Evolutionary conservation across 2,329 filamentous ascomycete species (phyloP).

Genomic region (Fusarium robinianum): DNA sequence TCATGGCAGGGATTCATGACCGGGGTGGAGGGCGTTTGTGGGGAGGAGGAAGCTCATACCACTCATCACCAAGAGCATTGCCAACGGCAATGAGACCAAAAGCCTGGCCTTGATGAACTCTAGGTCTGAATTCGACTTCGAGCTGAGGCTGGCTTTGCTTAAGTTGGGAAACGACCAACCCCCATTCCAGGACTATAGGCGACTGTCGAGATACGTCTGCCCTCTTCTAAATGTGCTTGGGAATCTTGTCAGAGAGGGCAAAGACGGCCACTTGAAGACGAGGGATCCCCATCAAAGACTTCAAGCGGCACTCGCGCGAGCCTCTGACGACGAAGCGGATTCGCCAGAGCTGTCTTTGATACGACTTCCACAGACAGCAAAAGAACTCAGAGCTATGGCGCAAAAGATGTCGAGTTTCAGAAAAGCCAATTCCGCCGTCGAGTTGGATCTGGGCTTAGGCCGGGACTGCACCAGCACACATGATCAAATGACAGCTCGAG

Average conservation of each 20-base stretch:
- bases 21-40: too few species aligned
- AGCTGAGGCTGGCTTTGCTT: background rate
- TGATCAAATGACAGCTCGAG: background rate
- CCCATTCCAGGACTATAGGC: background rate
- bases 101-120: slow-evolving; percentile 2
- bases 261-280: background rate
- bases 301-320: background rate
- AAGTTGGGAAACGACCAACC: background rate
- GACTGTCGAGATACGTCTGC: background rate
- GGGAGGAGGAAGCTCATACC: background rate
- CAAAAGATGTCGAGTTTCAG: background rate
- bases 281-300: background rate
- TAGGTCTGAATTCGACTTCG: background rate
- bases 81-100: background rate
- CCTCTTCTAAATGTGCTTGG: background rate
- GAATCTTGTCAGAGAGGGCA: background rate
- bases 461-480: background rate
- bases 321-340: background rate
- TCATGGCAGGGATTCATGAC: too few species aligned
- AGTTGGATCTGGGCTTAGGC: background rate
- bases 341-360: background rate
- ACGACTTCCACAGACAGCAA: background rate
- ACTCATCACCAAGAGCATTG: background rate
- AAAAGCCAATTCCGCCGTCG: background rate
- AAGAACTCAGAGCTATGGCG: background rate